Base-by-base conservation (phyloP, 2,329 filamentous ascomycete species). In the Colletotrichum higginsianum region DNA sequence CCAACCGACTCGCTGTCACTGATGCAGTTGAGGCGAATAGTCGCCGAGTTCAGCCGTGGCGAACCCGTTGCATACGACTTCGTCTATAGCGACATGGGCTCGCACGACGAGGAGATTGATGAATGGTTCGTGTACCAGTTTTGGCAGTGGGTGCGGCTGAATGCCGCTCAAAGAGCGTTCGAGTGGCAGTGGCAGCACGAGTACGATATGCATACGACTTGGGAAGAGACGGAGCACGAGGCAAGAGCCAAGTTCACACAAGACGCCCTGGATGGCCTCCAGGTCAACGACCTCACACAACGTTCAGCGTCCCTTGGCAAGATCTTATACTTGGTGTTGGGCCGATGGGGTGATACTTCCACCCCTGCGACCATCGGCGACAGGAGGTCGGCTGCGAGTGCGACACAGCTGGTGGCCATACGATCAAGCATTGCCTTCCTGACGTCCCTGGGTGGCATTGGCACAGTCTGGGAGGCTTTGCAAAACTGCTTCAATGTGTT, bases 51-150 rank as follows among this genome's bases (percentile, higher is more conserved):
- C 75, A 92, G 92, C 18, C 90, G 89, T 74, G 79, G 86, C 62
- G 93, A 95, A 75, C 89, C 92, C 61, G 86, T 88, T 53, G 90
- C 91, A 13, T 99, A 99, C 85, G 95, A 96, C 72, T 99, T 98
- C 80, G 89, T 89, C 74, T 96, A 96, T 83, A 85, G 88, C 35
- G 93, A 96, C 80, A 88, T 89, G 67, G 91, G 92, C 26, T 85
- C 90, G 0, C 92, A 97, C 76, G 90, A 93, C 21, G 94, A 96
- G 74, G 96, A 99, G 84, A 87, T 99, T 58, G 94, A 98, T 79
- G 96, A 99, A 83, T 99, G 96, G 96, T 99, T 99, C 82, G 91
- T 92, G 64, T 98, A 98, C 82, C 93, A 93, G 76, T 91, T 94
- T 73, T 93, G 93, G 82, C 95, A 98, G 79, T 93, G 94, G 83